A percentile compares a stretch with the other conserved stretches of the same genome.
These are phyloP conservation scores for Colletotrichum phormii DNA, from an alignment of 2,329 filamentous ascomycete genomes.

Conservation along the genomic window DNA sequence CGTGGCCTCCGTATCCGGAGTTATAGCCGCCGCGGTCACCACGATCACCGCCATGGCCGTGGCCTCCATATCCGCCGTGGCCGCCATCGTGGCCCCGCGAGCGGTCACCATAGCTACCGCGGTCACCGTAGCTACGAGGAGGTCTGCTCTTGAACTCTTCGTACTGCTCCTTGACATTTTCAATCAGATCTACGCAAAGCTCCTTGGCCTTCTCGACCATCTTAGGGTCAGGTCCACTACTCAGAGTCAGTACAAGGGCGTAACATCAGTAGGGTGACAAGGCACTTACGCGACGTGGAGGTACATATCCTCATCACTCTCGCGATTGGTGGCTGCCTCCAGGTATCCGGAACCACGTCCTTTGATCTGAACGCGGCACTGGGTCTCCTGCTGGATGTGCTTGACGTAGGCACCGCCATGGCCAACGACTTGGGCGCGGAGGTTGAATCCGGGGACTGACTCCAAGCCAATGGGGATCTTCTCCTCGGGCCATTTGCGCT, in stretches of 20 bases:
- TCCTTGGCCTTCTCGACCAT: slow-evolving; percentile 90
- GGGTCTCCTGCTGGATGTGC: slow-evolving; percentile 95
- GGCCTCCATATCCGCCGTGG: slow-evolving; percentile 45
- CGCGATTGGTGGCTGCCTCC: slow-evolving; percentile 85
- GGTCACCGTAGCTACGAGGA: slow-evolving; percentile 69
- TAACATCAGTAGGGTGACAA: neutral
- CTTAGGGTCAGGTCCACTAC: slow-evolving; percentile 84
- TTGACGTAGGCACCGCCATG: slow-evolving; percentile 96
- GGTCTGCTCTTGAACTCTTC: slow-evolving; percentile 89
- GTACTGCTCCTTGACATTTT: slow-evolving; percentile 89
- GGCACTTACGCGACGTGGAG: slow-evolving; percentile 87
- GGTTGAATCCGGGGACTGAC: slow-evolving; percentile 92
- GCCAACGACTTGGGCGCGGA: slow-evolving; percentile 95
- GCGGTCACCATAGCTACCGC: slow-evolving; percentile 57
- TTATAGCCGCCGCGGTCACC: slow-evolving; percentile 43
- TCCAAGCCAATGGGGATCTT: slow-evolving; percentile 92
- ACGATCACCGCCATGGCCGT: slow-evolving; percentile 49
- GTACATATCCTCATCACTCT: slow-evolving; percentile 97
- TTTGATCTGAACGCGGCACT: slow-evolving; percentile 98
- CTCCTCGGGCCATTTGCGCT: slow-evolving; percentile 99
- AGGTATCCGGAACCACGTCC: slow-evolving; percentile 95
- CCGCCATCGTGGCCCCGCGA: slow-evolving; percentile 50
- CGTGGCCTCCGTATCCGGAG: slow-evolving; percentile 44
- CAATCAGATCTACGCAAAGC: slow-evolving; percentile 88
- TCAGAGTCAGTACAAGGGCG: slow-evolving; percentile 45